These are phyloP conservation scores for Stephanodiscus triporus DNA, from an alignment of 108 stramenopile species.

Conservation along the genomic window DNA sequence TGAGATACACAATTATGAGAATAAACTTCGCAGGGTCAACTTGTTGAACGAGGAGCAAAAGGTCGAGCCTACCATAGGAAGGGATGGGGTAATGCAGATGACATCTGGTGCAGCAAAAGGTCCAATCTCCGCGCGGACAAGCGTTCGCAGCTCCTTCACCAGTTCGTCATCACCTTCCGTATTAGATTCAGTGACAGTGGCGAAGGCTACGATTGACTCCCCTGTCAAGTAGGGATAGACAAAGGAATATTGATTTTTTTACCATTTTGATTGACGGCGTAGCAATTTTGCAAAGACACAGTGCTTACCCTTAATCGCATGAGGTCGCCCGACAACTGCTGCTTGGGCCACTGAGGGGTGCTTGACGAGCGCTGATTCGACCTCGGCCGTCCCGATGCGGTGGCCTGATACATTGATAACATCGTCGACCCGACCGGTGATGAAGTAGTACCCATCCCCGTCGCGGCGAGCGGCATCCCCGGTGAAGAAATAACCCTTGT, in stretches of 20 bases:
- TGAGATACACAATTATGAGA: neutral
- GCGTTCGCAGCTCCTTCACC: constrained; percentile 67
- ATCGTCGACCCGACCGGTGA: constrained; percentile 91
- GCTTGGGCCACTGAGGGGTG: constrained; percentile 83
- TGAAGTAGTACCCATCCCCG: constrained; percentile 87
- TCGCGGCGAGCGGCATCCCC: constrained; percentile 85
- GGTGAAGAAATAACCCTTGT: constrained; percentile 89
- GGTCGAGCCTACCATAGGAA: constrained; percentile 67
- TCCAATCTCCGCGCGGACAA: constrained; percentile 78
- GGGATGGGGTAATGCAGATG: constrained; percentile 68
- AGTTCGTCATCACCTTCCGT: constrained; percentile 59
- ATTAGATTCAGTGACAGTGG: constrained; percentile 69
- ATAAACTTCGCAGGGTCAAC: neutral
- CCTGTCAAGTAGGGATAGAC: constrained; percentile 23
- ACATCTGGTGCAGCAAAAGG: constrained; percentile 89
- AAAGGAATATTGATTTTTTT: neutral
- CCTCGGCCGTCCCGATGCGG: constrained; percentile 83
- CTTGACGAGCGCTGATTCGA: constrained; percentile 84
- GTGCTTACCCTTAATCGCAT: constrained; percentile 76
- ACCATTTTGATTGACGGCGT: neutral
- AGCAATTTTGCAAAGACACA: neutral
- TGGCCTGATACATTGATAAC: constrained; percentile 90
- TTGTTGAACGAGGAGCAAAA: neutral
- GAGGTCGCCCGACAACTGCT: constrained; percentile 85
- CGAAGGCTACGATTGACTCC: constrained; percentile 86